These are phyloP conservation scores for Colletotrichum camelliae DNA, from an alignment of 2,329 filamentous ascomycete species.

Conservation along the genomic window DNA sequence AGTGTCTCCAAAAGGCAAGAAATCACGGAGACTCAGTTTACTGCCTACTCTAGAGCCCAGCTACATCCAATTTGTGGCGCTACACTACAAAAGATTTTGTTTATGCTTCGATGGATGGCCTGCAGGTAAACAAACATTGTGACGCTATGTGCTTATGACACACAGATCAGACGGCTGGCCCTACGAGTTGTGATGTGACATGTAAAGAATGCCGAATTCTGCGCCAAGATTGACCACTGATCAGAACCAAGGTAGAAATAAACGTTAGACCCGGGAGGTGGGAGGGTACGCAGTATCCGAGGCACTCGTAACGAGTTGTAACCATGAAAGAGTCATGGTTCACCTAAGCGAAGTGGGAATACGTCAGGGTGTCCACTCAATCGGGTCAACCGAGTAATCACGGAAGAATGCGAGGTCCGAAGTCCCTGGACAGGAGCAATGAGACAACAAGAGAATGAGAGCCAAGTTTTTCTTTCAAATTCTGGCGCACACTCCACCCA, in stretches of 20 bases:
- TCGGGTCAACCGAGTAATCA: neutral
- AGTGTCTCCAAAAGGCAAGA: neutral
- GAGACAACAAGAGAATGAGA: neutral
- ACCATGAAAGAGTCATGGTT: neutral
- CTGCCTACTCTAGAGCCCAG: neutral
- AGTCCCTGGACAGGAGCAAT: neutral
- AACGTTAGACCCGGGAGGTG: neutral
- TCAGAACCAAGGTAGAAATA: neutral
- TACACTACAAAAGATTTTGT: fast-evolving
- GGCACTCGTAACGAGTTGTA: neutral
- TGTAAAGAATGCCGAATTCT: neutral
- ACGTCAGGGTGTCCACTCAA: neutral
- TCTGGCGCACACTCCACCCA: neutral
- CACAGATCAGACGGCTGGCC: neutral
- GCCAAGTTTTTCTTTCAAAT: neutral
- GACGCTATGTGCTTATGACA: too few species aligned
- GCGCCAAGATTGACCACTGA: neutral
- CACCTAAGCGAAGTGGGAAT: neutral
- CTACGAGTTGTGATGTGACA: neutral
- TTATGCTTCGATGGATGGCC: neutral
- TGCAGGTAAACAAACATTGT: neutral
- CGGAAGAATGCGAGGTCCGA: neutral
- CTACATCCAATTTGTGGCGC: fast-evolving
- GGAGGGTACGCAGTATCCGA: neutral
- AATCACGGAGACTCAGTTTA: neutral